Percentiles rank a stretch among this genome's conserved stretches.
These are phyloP conservation scores for Lipomyces sp. DNA, from an alignment of 805 yeast species.

Conservation along the genomic window DNA sequence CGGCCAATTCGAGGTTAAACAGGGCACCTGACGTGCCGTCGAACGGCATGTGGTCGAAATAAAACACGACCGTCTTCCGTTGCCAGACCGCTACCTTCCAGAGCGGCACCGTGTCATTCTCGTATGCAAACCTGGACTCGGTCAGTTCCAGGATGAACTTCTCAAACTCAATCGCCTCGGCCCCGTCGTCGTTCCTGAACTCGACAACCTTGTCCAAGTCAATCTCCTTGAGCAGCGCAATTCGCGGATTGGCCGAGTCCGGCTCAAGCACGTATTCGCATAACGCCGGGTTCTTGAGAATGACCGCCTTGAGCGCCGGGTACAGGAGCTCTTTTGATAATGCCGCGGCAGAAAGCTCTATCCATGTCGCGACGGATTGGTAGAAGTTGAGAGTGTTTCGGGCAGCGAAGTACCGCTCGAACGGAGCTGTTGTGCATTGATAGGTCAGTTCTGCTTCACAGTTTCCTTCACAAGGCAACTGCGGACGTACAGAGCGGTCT, in stretches of 20 bases:
- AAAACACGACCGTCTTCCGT: not conserved
- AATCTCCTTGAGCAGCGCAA: conserved; percentile 2
- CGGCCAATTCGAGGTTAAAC: not conserved
- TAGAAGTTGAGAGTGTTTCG: conserved; percentile 4
- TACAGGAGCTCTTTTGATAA: not conserved
- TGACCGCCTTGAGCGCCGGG: not conserved
- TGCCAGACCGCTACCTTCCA: conserved; percentile 10
- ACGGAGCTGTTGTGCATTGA: conserved; percentile 4
- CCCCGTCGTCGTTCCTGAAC: not conserved
- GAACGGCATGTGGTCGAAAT: conserved; percentile 6
- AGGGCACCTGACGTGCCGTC: conserved; percentile 14
- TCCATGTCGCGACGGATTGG: conserved; percentile 7
- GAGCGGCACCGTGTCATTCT: not conserved
- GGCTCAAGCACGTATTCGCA: not conserved
- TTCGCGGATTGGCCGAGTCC: not conserved
- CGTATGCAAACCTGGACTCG: not conserved
- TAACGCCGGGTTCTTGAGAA: conserved; percentile 6
- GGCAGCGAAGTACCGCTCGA: conserved; percentile 11
- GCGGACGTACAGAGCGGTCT: too few relatives aligned
- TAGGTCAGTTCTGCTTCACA: not conserved
- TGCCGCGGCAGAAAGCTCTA: not conserved
- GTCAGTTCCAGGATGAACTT: not conserved
- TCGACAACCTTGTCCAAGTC: not conserved
- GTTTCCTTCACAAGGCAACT: too few relatives aligned
- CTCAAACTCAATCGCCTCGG: not conserved